Conservation (phyloP, 2,329 filamentous ascomycete genomes). For the Graphilbum sp. region DNA sequence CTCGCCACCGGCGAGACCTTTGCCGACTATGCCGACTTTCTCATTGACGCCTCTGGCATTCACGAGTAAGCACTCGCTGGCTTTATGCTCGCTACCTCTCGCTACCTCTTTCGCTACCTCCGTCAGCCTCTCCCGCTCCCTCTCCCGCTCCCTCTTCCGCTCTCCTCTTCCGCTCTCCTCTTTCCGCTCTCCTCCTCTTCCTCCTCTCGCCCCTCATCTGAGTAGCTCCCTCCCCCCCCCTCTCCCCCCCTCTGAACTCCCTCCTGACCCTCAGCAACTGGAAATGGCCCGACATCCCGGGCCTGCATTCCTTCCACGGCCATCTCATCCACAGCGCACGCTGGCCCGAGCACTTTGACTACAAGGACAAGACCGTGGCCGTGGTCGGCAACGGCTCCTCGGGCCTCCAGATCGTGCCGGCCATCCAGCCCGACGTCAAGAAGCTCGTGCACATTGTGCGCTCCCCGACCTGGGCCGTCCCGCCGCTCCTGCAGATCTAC, state of each 20-base stretch:
- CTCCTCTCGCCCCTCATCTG: constrained; percentile 22
- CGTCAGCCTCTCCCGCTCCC: no score
- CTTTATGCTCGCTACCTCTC: no score
- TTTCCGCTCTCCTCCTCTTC: background rate
- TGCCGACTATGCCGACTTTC: constrained; percentile 27
- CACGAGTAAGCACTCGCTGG: constrained; percentile 28
- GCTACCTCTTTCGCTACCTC: no score
- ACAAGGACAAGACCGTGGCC: constrained; percentile 32
- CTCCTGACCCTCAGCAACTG: constrained; percentile 22
- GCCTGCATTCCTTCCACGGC: constrained; percentile 28
- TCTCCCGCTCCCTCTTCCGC: no score
- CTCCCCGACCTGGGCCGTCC: constrained; percentile 24
- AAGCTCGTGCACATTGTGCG: constrained; percentile 23
- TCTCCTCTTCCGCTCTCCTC: background rate
- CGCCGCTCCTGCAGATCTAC: constrained; percentile 19
- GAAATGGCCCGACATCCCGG: constrained; percentile 33
- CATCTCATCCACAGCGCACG: constrained; percentile 34
- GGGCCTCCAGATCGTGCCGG: constrained; percentile 35
- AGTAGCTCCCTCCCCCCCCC: no score
- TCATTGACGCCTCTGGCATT: constrained; percentile 33
- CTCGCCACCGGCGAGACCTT: constrained; percentile 22
- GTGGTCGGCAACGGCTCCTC: constrained; percentile 41
- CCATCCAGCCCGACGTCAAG: constrained; percentile 24
- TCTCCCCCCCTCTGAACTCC: background rate
- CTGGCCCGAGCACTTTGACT: constrained; percentile 34